phyloP scores from a whole-genome alignment of 768 basidiomycete genomes.

The Mycena vulgaris region DNA sequence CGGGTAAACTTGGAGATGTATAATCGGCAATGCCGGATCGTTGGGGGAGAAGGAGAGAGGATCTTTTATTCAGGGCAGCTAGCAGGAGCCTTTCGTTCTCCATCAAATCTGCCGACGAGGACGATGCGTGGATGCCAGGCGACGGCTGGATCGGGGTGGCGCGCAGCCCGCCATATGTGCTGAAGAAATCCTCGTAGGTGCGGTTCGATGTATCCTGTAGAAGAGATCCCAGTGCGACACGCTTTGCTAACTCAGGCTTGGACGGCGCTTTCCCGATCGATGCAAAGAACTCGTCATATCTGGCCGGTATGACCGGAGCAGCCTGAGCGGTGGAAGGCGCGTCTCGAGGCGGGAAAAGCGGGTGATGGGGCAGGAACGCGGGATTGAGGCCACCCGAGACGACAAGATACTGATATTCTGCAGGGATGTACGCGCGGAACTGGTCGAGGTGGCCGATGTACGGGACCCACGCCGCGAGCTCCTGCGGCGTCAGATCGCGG shows the following conservation, averaged over 20 bases:
- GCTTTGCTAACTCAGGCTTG: neutral
- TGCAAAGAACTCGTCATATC: slow-evolving; percentile 17
- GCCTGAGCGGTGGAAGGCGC: too few species aligned
- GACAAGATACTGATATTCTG: slow-evolving; percentile 6
- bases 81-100: neutral
- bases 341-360: neutral
- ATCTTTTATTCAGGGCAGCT: neutral
- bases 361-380: neutral
- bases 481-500: slow-evolving; percentile 3
- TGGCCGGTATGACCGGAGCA: neutral
- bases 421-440: neutral
- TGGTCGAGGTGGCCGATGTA: slow-evolving; percentile 8
- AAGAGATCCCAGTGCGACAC: neutral
- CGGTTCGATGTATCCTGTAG: neutral
- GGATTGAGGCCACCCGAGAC: neutral
- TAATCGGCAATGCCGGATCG: neutral
- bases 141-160: neutral
- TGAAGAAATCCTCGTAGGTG: slow-evolving; percentile 4
- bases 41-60: neutral
- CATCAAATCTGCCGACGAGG: neutral
- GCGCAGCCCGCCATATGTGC: neutral
- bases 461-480: slow-evolving; percentile 11
- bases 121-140: neutral
- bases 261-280: neutral
- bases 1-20: neutral